phyloP scores from a whole-genome alignment of 2,329 filamentous ascomycete species.

The Claviceps purpurea region DNA sequence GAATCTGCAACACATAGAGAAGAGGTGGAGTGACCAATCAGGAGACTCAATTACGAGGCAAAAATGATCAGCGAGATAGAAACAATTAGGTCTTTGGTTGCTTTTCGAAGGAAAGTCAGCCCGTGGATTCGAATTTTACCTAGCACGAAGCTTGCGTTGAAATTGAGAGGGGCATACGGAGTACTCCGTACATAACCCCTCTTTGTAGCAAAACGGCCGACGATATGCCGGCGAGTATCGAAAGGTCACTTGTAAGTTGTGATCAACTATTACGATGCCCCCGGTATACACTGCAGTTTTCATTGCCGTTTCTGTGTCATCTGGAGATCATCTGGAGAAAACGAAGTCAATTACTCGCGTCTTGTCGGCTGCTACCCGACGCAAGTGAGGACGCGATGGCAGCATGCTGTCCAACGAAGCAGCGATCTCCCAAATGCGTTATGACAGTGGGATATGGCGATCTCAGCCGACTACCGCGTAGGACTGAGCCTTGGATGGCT shows the following conservation, averaged over 20 bases:
- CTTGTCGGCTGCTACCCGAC: neutral
- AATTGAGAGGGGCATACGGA: neutral
- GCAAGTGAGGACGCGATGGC: constrained; percentile 20
- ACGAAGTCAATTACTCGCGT: neutral
- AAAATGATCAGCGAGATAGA: neutral
- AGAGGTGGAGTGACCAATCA: neutral
- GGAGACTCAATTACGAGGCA: neutral
- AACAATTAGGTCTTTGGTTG: no score
- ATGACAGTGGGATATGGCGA: constrained; percentile 62
- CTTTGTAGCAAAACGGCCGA: neutral
- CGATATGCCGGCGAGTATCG: neutral
- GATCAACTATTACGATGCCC: no score
- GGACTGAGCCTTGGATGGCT: constrained; percentile 62
- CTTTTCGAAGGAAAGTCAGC: no score
- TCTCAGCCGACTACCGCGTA: constrained; percentile 53
- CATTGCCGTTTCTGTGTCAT: neutral
- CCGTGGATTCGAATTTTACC: no score
- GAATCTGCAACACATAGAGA: neutral
- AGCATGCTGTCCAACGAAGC: constrained; percentile 30
- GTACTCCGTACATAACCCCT: neutral
- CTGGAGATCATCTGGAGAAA: neutral
- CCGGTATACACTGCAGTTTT: neutral
- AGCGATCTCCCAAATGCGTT: constrained; percentile 54
- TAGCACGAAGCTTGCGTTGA: no score
- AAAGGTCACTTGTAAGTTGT: no score